Evolutionary conservation across 768 basidiomycete species (phyloP).

Genomic region (Naganishia kalamii): DNA sequence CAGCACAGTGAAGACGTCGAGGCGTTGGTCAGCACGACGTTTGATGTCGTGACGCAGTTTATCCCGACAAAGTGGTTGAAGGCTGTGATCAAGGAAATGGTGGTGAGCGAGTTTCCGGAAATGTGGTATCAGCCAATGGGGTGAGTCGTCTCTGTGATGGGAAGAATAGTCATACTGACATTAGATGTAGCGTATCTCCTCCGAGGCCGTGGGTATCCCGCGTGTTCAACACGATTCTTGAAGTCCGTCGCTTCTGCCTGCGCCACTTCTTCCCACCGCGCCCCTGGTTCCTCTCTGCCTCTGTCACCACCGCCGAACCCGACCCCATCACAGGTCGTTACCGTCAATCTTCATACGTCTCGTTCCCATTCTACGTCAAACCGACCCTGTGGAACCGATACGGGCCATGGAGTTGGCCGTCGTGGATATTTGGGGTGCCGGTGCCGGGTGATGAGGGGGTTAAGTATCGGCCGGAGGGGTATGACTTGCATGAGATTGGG

Average conservation of each 20-base stretch:
- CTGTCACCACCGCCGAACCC: neutral
- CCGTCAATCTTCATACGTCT: neutral
- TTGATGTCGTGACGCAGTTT: neutral
- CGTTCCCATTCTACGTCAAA: slow-evolving; percentile 19
- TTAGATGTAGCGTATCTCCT: neutral
- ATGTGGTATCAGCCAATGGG: neutral
- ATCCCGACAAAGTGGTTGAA: neutral
- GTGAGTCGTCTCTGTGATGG: neutral
- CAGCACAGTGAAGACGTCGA: slow-evolving; percentile 4
- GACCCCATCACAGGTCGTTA: slow-evolving; percentile 1
- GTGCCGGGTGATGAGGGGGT: slow-evolving; percentile 16
- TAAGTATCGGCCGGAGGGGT: slow-evolving; percentile 19
- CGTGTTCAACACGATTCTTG: slow-evolving; percentile 53
- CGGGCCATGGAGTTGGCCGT: neutral
- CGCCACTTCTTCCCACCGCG: slow-evolving; percentile 59
- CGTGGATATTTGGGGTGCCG: neutral
- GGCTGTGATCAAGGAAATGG: neutral
- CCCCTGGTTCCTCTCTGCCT: neutral
- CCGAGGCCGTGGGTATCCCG: neutral
- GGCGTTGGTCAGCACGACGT: slow-evolving; percentile 1
- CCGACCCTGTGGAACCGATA: slow-evolving; percentile 15
- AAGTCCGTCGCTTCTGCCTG: slow-evolving; percentile 60
- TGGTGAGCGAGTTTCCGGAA: neutral
- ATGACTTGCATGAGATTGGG: slow-evolving; percentile 14
- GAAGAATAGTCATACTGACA: neutral